Evolutionary conservation across 2,329 filamentous ascomycete genomes (phyloP).

Genomic region (Aureobasidium vineae): DNA sequence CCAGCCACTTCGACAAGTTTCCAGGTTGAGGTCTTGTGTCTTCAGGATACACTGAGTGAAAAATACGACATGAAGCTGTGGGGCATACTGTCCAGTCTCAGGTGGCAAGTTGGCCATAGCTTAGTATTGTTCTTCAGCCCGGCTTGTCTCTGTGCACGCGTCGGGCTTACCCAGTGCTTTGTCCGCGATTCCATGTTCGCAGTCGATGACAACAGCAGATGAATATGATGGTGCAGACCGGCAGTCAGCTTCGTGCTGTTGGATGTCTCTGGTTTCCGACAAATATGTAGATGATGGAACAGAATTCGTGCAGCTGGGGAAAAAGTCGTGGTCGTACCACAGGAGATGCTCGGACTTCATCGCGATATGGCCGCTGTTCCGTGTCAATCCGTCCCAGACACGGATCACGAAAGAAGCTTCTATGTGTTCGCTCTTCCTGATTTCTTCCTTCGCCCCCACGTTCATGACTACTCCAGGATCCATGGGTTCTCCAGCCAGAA

Average conservation of each 20-base stretch:
- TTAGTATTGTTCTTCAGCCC: slow-evolving; percentile 30
- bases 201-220: not conserved
- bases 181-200: not conserved
- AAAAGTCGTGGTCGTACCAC: no score
- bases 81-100: not conserved
- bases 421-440: not conserved
- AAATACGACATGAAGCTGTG: not conserved
- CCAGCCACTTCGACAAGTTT: no score
- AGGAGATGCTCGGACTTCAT: no score
- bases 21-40: no score
- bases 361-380: no score
- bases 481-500: slow-evolving; percentile 87
- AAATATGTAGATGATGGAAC: not conserved
- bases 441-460: not conserved
- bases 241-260: not conserved
- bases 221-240: not conserved
- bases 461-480: slow-evolving; percentile 22
- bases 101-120: not conserved
- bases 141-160: not conserved
- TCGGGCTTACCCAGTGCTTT: not conserved
- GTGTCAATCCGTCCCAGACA: no score
- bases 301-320: not conserved
- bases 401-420: no score
- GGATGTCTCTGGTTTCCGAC: not conserved
- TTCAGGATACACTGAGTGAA: no score